Percentiles rank a stretch among this genome's conserved stretches.
phyloP scores from a whole-genome alignment of 2,329 filamentous ascomycete genomes.

The Aplosporella prunicola region DNA sequence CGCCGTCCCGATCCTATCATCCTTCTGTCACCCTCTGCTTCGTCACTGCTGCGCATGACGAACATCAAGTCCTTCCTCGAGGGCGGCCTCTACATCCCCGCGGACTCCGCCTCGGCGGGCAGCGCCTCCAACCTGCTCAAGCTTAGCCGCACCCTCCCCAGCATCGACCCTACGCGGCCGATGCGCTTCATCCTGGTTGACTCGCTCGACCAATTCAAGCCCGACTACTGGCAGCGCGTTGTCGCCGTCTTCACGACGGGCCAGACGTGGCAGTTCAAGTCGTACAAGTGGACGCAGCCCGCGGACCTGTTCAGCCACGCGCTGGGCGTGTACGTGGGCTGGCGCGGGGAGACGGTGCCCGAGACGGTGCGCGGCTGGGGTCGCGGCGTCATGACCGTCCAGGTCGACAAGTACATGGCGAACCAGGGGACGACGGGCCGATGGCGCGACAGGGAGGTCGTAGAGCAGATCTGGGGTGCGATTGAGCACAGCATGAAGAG shows the following conservation, averaged over 20 bases:
- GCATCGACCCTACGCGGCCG: conserved; percentile 58
- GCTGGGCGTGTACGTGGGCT: conserved; percentile 81
- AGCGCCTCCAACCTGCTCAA: conserved; percentile 71
- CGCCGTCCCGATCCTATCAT: conserved; percentile 75
- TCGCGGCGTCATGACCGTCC: conserved; percentile 66
- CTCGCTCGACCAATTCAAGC: conserved; percentile 87
- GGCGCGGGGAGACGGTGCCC: conserved; percentile 74
- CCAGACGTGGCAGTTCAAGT: conserved; percentile 97
- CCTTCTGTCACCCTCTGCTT: conserved; percentile 89
- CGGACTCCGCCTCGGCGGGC: conserved; percentile 53
- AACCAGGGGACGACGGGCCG: conserved; percentile 40
- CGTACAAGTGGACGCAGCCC: conserved; percentile 89
- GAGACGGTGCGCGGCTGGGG: conserved; percentile 76
- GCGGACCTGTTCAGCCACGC: conserved; percentile 84
- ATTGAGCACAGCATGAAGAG: conserved; percentile 82
- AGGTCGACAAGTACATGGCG: conserved; percentile 73
- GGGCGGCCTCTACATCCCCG: conserved; percentile 68
- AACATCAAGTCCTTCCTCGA: conserved; percentile 95
- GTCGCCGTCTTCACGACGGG: conserved; percentile 97
- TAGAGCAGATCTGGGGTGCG: conserved; percentile 83
- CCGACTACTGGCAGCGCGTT: conserved; percentile 92
- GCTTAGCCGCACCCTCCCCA: conserved; percentile 66
- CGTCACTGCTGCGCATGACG: conserved; percentile 85
- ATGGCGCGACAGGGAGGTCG: conserved; percentile 86
- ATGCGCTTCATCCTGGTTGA: conserved; percentile 95